phyloP scores from a whole-genome alignment of 768 basidiomycete genomes.

The Pisolithus marmoratus region DNA sequence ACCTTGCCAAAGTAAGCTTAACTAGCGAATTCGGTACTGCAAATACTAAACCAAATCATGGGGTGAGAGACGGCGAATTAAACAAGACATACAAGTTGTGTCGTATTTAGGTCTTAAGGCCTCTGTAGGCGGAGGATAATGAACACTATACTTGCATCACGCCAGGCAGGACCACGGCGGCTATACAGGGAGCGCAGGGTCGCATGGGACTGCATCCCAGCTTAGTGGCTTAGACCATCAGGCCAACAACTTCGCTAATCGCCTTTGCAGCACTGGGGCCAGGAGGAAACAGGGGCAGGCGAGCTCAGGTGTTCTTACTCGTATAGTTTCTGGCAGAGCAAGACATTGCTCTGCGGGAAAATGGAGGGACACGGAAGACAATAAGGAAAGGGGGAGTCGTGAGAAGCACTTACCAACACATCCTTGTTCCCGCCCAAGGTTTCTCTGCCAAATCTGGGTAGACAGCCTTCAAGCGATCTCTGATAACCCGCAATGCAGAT shows the following conservation, averaged over 20 bases:
- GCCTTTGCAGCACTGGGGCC: too few species aligned
- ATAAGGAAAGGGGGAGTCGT: not conserved
- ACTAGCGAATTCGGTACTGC: not conserved
- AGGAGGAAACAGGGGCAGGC: too few species aligned
- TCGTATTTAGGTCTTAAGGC: not conserved
- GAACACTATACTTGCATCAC: not conserved
- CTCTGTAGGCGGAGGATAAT: not conserved
- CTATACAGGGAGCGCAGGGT: too few species aligned
- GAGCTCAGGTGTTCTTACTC: not conserved
- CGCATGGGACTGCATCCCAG: too few species aligned
- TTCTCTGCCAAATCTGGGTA: constrained; percentile 77
- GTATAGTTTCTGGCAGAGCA: not conserved
- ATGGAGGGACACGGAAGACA: not conserved
- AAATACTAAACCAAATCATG: not conserved
- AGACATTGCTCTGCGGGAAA: not conserved
- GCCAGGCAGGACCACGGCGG: too few species aligned
- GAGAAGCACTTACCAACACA: constrained; percentile 71
- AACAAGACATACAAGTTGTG: not conserved
- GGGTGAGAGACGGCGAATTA: not conserved
- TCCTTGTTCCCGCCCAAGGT: constrained; percentile 63
- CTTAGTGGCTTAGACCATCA: too few species aligned
- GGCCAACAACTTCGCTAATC: too few species aligned
- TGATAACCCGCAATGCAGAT: constrained; percentile 42
- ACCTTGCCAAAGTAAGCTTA: too few species aligned
- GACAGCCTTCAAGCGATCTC: constrained; percentile 46